These are phyloP conservation scores for Saturnispora ahearnii DNA, from an alignment of 805 yeast species.

Conservation along the genomic window DNA sequence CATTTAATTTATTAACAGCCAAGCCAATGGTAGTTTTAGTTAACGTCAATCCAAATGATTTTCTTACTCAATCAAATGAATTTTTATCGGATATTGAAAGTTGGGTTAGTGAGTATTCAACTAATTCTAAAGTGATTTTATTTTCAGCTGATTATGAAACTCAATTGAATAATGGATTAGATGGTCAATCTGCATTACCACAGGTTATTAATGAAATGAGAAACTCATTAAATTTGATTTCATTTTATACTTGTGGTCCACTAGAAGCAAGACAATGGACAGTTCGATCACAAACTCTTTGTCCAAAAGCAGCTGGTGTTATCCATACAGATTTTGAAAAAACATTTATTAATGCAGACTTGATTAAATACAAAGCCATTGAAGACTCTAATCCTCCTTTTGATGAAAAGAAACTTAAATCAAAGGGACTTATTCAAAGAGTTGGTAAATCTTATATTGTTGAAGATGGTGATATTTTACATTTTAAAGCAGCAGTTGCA, in stretches of 20 bases:
- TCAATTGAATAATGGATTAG: slow-evolving; percentile 12
- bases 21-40: slow-evolving; percentile 91
- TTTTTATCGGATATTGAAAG: slow-evolving; percentile 69
- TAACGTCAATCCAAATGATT: slow-evolving; percentile 85
- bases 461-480: slow-evolving; percentile 89
- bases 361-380: slow-evolving; percentile 77
- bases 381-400: slow-evolving; percentile 47
- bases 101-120: slow-evolving; percentile 85
- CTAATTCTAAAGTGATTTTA: slow-evolving; percentile 45
- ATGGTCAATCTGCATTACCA: slow-evolving; percentile 65
- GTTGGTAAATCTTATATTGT: slow-evolving; percentile 95
- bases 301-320: slow-evolving; percentile 99
- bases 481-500: slow-evolving; percentile 78
- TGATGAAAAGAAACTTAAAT: slow-evolving; percentile 75
- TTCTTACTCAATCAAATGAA: slow-evolving; percentile 81
- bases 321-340: slow-evolving; percentile 93
- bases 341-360: slow-evolving; percentile 90
- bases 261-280: slow-evolving; percentile 99
- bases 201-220: slow-evolving; percentile 83
- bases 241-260: slow-evolving; percentile 94
- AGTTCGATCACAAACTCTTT: slow-evolving; percentile 79
- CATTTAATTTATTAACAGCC: slow-evolving; percentile 82
- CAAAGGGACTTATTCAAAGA: slow-evolving; percentile 80
- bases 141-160: slow-evolving; percentile 29
- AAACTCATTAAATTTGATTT: slow-evolving; percentile 72